Evolutionary conservation across 2,329 filamentous ascomycete genomes (phyloP).

Genomic region (Emmonsiellopsis sp.): DNA sequence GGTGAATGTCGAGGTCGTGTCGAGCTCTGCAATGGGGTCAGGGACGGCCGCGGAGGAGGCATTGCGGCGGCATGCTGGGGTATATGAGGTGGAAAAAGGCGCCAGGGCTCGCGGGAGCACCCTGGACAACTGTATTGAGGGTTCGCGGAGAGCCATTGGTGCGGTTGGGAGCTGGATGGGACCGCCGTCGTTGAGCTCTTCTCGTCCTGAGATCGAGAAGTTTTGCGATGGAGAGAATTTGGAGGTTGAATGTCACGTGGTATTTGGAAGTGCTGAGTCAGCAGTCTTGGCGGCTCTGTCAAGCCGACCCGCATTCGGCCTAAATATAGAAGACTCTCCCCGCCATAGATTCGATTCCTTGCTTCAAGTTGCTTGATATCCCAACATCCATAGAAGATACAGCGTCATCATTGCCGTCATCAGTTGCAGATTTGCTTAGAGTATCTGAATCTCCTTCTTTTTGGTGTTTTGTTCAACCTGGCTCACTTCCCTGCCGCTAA

Average conservation of each 20-base stretch:
- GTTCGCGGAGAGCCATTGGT: constrained; percentile 32
- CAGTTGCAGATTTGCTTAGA: too few species aligned
- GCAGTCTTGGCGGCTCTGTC: not conserved
- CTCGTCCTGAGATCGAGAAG: not conserved
- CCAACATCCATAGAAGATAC: too few species aligned
- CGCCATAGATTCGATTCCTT: too few species aligned
- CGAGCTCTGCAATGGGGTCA: constrained; percentile 36
- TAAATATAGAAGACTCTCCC: too few species aligned
- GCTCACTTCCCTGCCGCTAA: not conserved
- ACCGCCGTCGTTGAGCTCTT: not conserved
- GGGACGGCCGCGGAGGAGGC: constrained; percentile 32
- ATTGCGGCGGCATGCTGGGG: constrained; percentile 35
- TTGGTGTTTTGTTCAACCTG: not conserved
- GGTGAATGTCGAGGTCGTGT: constrained; percentile 36
- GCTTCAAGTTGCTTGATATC: too few species aligned
- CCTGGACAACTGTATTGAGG: constrained; percentile 31
- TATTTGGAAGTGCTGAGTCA: constrained; percentile 4
- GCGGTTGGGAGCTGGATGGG: not conserved
- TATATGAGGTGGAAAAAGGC: constrained; percentile 23
- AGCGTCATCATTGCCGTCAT: too few species aligned
- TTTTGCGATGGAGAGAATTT: not conserved
- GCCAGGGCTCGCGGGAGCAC: constrained; percentile 26
- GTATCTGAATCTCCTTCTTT: too few species aligned
- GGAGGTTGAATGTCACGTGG: constrained; percentile 4
- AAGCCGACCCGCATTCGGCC: too few species aligned